Evolutionary conservation across 805 yeast species (phyloP), one percentile per base, ranked within the genome.

Genomic region (Hanseniaspora opuntiae): DNA sequence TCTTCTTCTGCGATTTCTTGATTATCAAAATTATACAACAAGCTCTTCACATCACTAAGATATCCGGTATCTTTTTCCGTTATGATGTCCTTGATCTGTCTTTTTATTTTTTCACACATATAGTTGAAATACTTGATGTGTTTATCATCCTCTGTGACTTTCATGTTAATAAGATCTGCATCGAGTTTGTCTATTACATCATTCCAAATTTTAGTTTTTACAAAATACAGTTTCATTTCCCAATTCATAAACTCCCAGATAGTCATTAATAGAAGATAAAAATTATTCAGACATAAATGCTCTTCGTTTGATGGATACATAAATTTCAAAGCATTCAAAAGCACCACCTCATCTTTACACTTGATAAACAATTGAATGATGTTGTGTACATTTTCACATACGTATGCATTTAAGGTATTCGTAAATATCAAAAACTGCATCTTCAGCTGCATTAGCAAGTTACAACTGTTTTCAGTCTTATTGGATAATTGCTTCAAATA

Each of bases 321-420:
- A 7, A 3, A 12, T 22, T 12, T 45, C 33, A 3, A 30, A 9
- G 32, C 30, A 19, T 40, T 19, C 17, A 30, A 25, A 8, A 53
- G 24, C 5, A 20, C 37, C 12, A 8, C 12, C 16, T 48, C 41
- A 35, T 45, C 36, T 10, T 44, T 42, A 22, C 37, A 28, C 20
- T 37, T 51, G 14, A 44, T 30, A 11, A 54, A 24, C n/a, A 82
- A 60, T 46, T 71, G 72, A 12, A 77, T 58, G 36, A 82, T 57
- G 19, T 68, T 70, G 52, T 75, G 70, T 89, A 89, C 84, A 58
- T 82, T 88, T 20, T 75, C 66, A 19, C 78, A 73, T 14, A 82
- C 77, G 19, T 84, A 76, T 60, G 76, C 75, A 62, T 82, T 84
- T 16, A 82, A 85, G 57, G 82, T 68, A 0, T 79, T 58, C 1